Conservation (phyloP, 768 basidiomycete species). For the Punctularia strigosozonata region DNA sequence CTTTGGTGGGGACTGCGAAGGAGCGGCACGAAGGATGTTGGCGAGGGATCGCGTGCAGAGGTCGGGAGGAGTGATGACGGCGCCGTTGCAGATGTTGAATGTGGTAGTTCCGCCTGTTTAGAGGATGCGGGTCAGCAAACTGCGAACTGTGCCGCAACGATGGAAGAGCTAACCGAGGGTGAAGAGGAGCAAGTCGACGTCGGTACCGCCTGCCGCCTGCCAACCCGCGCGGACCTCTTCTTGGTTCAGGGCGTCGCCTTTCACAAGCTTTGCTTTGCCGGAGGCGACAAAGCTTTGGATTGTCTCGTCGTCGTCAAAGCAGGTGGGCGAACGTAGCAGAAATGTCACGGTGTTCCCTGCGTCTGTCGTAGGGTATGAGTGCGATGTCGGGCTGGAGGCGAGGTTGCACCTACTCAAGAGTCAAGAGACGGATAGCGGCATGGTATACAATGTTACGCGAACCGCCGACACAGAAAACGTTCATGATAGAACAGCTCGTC, state of each 20-base stretch:
- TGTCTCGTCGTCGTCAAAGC: constrained; percentile 40
- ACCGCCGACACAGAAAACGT: background rate
- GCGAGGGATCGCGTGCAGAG: constrained; percentile 47
- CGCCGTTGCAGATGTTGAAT: constrained; percentile 36
- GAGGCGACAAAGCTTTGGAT: constrained; percentile 40
- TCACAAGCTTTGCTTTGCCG: constrained; percentile 40
- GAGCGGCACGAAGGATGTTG: constrained; percentile 45
- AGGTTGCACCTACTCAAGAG: constrained; percentile 17
- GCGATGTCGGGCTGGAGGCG: background rate
- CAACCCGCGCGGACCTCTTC: constrained; percentile 42
- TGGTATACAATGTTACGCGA: background rate
- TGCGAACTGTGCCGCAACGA: too few relatives aligned
- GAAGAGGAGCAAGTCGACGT: constrained; percentile 46
- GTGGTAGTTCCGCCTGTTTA: constrained; percentile 31
- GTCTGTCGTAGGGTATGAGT: constrained; percentile 20
- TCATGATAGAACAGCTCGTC: too few relatives aligned
- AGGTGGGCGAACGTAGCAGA: constrained; percentile 37
- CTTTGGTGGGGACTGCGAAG: constrained; percentile 18
- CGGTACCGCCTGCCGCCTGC: constrained; percentile 25
- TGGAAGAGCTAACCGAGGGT: constrained; percentile 44
- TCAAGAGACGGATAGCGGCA: constrained; percentile 1
- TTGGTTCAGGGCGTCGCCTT: constrained; percentile 48
- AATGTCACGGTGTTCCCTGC: constrained; percentile 52
- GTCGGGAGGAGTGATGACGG: constrained; percentile 36
- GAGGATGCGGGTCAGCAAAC: background rate